These are phyloP conservation scores for Populus hybrid DNA, from an alignment of 441 rosid species.

Conservation along the genomic window DNA sequence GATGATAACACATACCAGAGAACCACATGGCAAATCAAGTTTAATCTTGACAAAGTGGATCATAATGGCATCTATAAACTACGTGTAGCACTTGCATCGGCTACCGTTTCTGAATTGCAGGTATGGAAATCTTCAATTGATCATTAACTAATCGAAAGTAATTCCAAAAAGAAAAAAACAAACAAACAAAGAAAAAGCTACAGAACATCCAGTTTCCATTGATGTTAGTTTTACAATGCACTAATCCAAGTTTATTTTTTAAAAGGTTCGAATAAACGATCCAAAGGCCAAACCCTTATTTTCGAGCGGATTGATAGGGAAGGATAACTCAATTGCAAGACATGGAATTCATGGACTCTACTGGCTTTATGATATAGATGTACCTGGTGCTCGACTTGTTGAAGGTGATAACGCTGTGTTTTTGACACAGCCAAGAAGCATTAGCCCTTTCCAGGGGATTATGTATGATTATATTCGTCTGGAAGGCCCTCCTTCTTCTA, in stretches of 20 bases:
- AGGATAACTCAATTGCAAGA: conserved; percentile 77
- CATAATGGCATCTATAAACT: conserved; percentile 45
- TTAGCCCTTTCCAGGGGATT: conserved; percentile 63
- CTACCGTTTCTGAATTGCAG: conserved; percentile 18
- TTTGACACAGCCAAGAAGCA: conserved; percentile 46
- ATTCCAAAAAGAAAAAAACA: background rate
- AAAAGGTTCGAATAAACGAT: conserved; percentile 58
- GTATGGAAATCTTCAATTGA: background rate
- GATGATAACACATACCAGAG: conserved; percentile 26
- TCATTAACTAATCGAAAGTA: background rate
- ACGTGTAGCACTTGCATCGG: conserved; percentile 35
- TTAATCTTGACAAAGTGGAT: conserved; percentile 35
- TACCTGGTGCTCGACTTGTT: conserved; percentile 40
- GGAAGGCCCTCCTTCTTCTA: background rate
- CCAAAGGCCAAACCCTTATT: conserved; percentile 35
- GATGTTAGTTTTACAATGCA: background rate
- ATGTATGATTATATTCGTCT: conserved; percentile 59
- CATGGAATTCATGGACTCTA: conserved; percentile 90
- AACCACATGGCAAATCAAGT: conserved; percentile 75
- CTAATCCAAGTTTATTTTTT: background rate
- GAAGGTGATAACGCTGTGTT: conserved; percentile 66
- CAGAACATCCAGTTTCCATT: background rate
- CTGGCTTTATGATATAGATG: conserved; percentile 59
- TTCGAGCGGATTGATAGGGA: conserved; percentile 68
- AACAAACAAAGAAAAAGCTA: background rate